Base-by-base conservation (phyloP, 1,284 basidiomycete genomes). In the Tilletia caries region DNA sequence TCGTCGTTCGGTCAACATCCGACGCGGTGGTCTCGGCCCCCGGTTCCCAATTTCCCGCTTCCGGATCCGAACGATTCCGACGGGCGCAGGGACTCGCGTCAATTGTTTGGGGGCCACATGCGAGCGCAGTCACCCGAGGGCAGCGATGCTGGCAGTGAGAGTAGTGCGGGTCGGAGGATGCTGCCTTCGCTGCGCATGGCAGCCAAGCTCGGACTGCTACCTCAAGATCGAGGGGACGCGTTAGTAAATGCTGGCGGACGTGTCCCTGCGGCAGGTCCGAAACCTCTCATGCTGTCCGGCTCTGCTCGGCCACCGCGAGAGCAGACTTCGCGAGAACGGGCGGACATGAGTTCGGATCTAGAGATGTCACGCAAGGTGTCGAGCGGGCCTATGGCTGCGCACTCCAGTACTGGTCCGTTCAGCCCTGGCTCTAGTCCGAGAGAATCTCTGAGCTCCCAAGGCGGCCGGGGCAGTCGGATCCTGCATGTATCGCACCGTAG, bases 41-140 rank as follows among this genome's bases (percentile, higher is more conserved):
- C 70, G 2, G 76, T 76, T 71, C 75, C 79, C 18, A 74, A 81
- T 44, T 75, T 79, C n/a, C 78, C 78, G 3, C 29, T 79, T 20
- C 78, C 78, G 74, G 68, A 66, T 68, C 23, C 73, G 70, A 44
- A 71, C 67, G 0, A 74, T 67, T n/a, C 71, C 70, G 29, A 72
- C 70, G 60, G 69, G 71, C 2, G 70, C 69, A 43, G 75, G 72
- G 64, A 68, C 25, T 25, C 25, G 75, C 34, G 70, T 67, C 29
- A 54, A 29, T 25, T 20, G 43, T 8, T 67, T 10, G 44, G 72
- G 5, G n/a, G 23, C n/a, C 54, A 48, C 18, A 37, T 52, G 8
- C 68, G 68, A 3, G 69, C 71, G 3, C 50, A 68, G 18, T 75
- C 72, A 2, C 70, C 71, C 3, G 67, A 67, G 10, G 50, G 67